Evolutionary conservation across 208 protist genomes (phyloP), one percentile per base, ranked within the genome.

Genomic region (Lotmaria passim): DNA sequence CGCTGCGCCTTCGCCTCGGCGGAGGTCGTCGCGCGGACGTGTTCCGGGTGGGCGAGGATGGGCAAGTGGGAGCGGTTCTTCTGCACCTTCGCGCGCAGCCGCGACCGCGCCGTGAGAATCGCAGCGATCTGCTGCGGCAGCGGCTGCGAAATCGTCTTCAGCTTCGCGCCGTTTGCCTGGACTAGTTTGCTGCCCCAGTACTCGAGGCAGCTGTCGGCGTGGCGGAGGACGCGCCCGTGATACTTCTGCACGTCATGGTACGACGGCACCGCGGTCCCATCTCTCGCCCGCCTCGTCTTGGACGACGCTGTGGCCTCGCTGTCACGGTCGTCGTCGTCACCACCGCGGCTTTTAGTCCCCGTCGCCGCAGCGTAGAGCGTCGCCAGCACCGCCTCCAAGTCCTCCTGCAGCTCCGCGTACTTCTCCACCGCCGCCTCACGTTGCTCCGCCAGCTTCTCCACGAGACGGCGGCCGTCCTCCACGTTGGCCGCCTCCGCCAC

Each of bases 151-250:
- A 96, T 81, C 14, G 80, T 78, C 60, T 86, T 82, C 12, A 95
- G 79, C 52, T 86, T 86, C 17, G 68, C 76, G 44, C 77, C 82
- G 68, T 85, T 87, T 8, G 82, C 62, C 66, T 86, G 82, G 24
- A 86, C 62, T 11, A 95, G 75, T 57, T 91, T 91, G 19, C 62
- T 52, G n/a, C 90, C 90, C 90, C 90, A 95, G 62, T 86, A 85
- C 21, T 83, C 78, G 2, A 95, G 66, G 51, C 81, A 89, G 28
- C 36, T 50, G 56, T 91, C 75, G 19, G 85, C 85, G 46, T 73
- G 59, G 12, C 34, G 51, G 38, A 87, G 81, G 17, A 86, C 80
- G 12, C 66, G 74, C 65, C 72, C 61, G 43, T 94, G 89, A 36
- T 78, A 77, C 48, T 21, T 52, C 48, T 73, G 55, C n/a, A 81